phyloP scores from a whole-genome alignment of 495 filamentous ascomycete genomes.

The Trichoderma orchidacearum region DNA sequence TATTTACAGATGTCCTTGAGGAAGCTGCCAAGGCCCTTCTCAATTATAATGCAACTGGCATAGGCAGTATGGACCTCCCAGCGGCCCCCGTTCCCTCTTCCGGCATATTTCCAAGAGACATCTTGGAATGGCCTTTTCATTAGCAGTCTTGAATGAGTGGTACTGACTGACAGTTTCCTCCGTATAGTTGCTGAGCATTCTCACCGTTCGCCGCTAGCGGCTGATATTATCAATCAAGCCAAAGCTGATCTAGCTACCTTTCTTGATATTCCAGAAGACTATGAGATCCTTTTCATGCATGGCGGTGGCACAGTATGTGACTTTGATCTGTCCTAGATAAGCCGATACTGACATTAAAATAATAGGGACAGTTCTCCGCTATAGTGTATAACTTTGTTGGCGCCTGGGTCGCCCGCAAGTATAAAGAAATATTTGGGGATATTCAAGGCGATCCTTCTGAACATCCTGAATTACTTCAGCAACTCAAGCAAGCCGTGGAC shows the following conservation, averaged over 20 bases:
- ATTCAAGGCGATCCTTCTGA: constrained; percentile 42
- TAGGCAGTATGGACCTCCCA: too few relatives aligned
- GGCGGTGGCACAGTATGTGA: constrained; percentile 51
- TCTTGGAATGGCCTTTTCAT: too few relatives aligned
- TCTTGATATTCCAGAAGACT: constrained; percentile 61
- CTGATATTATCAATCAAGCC: constrained; percentile 49
- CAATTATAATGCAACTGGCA: constrained; percentile 69
- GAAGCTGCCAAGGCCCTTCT: constrained; percentile 60
- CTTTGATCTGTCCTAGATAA: not conserved
- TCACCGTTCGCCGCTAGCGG: constrained; percentile 70
- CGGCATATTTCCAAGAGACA: too few relatives aligned
- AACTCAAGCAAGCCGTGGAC: constrained; percentile 47
- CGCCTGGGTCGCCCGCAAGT: constrained; percentile 61
- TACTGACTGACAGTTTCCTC: too few relatives aligned
- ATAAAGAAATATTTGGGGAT: constrained; percentile 25
- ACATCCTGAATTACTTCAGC: constrained; percentile 33
- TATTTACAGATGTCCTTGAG: constrained; percentile 68
- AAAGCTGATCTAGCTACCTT: constrained; percentile 53
- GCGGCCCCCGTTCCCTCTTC: too few relatives aligned
- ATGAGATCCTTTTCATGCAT: constrained; percentile 73
- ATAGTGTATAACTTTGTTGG: constrained; percentile 68
- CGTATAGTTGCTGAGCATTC: constrained; percentile 81
- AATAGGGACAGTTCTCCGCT: constrained; percentile 70
- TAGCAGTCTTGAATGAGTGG: too few relatives aligned
- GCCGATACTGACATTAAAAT: not conserved